Base-by-base conservation (phyloP, 1,284 basidiomycete species). In the Pseudozyma flocculosa region DNA sequence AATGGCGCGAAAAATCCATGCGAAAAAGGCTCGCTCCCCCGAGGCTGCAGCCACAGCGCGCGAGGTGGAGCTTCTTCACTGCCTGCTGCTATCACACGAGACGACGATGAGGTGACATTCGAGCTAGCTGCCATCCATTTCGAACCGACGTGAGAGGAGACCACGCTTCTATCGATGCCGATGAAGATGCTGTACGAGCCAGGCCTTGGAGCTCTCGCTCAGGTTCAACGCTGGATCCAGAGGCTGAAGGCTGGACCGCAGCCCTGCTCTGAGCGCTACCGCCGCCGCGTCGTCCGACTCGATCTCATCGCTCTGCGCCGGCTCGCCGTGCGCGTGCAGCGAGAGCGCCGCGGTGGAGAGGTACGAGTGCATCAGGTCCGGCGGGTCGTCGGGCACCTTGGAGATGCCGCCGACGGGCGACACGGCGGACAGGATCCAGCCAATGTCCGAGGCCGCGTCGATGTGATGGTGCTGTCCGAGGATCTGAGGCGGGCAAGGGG, bases 281-380 rank as follows among this genome's bases (percentile, higher is more conserved):
- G 4, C 38, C 18, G n/a, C 15, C 10, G 40, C 32, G 1, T 19
- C n/a, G 29, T 44, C 41, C 14, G 15, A n/a, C n/a, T n/a, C n/a
- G n/a, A n/a, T n/a, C n/a, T n/a, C n/a, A n/a, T n/a, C n/a, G n/a
- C n/a, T 17, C 32, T 34, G 32, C 15, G 4, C 15, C 15, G 32
- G 34, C 40, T 4, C 44, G 15, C 45, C 53, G 18, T 63, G 42
- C 4, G 34, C 40, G 40, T 76, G 74, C 41, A 78, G 40, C 0
- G 69, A 23, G 0, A 76, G 50, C 3, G 72, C 65, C 3, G 72
- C 75, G 9, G 69, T 48, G 2, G 63, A 63, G 18, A 78, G 45
- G 43, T 78, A 76, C 11, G 69, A 71, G 43, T 78, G 75, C 59
- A 78, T 44, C 30, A 69, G 49, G 36, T 78, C 75, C 1, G 75